Evolutionary conservation across 2,329 filamentous ascomycete genomes (phyloP), one percentile per base, ranked within the genome.

Genomic region (Pseudogymnoascus sp.): DNA sequence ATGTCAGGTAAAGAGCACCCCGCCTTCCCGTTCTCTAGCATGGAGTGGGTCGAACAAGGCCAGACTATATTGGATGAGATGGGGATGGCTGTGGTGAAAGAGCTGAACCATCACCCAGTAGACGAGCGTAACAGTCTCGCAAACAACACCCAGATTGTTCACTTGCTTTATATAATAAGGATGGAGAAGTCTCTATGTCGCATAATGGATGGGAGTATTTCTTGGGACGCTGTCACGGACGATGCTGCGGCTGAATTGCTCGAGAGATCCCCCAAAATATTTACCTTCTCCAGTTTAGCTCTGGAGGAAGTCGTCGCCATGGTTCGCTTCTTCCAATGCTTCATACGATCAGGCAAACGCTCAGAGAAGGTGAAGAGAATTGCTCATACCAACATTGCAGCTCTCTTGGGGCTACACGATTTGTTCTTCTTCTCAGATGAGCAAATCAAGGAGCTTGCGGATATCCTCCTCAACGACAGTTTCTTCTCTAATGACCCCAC

Each of bases 61-160:
- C 50, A 56, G 11, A 14, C 33, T 3, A 66, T 80, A 4, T 66
- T 86, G 41, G 80, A 84, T 53, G 65, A 68, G 6, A 67, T 78
- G 1, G 66, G 83, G 4, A 50, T 65, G 22, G 66, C 69, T 0
- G 68, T 63, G 0, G 40, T 60, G 14, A 53, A 64, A 10, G 67
- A 67, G 1, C 28, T 74, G 2, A 65, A 67, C 2, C 6, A 33
- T 2, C 38, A 16, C 22, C 33, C 35, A n/a, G 22, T 14, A 6
- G 59, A 60, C n/a, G 62, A 68, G 8, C 33, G 59, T 35, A 16
- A 26, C 7, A 38, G 35, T 8, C 35, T 38, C 26, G 59, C 59
- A 38, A 40, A 60, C 35, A 41, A 38, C 35, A 60, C 59, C 22
- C 35, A 38, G 26, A 38, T 38, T 7, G 38, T 60, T 22, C 33